A percentile compares a stretch with the other conserved stretches of the same genome.
These are phyloP conservation scores for Cordyceps pruinosa DNA, from an alignment of 2,329 filamentous ascomycete species.

Conservation along the genomic window DNA sequence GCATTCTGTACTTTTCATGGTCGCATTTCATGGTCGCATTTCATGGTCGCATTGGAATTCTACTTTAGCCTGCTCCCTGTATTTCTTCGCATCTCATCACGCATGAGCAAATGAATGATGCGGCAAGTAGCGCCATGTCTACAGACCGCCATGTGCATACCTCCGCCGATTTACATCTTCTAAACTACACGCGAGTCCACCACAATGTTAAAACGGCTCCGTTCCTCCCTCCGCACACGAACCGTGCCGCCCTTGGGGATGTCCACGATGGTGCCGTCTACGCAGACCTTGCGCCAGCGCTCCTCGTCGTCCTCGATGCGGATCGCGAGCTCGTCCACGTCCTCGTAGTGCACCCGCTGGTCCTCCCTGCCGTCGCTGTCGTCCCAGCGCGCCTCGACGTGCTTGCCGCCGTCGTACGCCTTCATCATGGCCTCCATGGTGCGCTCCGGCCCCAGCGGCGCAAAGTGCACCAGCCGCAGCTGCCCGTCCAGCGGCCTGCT, in stretches of 20 bases:
- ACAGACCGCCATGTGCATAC: no score
- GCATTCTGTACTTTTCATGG: neutral
- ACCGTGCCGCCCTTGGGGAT: slow-evolving; percentile 66
- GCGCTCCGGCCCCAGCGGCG: slow-evolving; percentile 53
- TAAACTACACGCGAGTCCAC: slow-evolving; percentile 25
- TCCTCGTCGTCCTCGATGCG: slow-evolving; percentile 59
- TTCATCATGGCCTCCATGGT: slow-evolving; percentile 71
- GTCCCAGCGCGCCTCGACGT: slow-evolving; percentile 44
- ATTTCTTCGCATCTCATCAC: neutral
- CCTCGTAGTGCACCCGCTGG: slow-evolving; percentile 63
- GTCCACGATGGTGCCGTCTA: slow-evolving; percentile 84
- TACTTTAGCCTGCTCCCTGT: neutral
- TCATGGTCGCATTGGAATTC: neutral
- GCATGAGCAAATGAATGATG: neutral
- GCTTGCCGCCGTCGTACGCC: slow-evolving; percentile 51
- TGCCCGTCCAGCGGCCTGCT: slow-evolving; percentile 64
- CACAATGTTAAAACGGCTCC: slow-evolving; percentile 36
- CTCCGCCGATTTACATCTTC: neutral
- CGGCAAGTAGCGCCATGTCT: neutral
- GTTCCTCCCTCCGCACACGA: slow-evolving; percentile 47
- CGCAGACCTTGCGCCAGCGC: slow-evolving; percentile 76
- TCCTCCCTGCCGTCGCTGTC: no score
- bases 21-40: neutral
- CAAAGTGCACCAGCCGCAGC: slow-evolving; percentile 70
- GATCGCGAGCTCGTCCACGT: slow-evolving; percentile 60